Conservation (phyloP, 2,329 filamentous ascomycete genomes). For the Uncinocarpus reesii region DNA sequence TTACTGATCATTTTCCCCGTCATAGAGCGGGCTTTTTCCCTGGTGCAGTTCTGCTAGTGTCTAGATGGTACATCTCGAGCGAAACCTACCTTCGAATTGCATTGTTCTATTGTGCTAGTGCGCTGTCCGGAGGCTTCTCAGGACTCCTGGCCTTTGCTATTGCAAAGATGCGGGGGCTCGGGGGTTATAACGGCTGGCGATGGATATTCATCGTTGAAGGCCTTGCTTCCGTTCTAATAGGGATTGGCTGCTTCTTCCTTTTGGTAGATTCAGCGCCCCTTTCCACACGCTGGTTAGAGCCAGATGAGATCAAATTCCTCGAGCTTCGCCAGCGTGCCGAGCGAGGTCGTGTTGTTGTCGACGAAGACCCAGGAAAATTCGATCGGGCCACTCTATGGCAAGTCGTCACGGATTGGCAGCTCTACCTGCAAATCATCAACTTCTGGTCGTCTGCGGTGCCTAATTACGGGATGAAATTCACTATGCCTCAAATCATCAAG, state of each 20-base stretch:
- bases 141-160: conserved; percentile 24
- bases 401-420: conserved; percentile 42
- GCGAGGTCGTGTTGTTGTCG: conserved; percentile 5
- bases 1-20: background rate
- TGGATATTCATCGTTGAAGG: conserved; percentile 45
- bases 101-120: conserved; percentile 39
- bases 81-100: conserved; percentile 51
- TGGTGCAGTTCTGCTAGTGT: conserved; percentile 18
- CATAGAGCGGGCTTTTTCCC: conserved; percentile 39
- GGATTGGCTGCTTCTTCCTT: conserved; percentile 25
- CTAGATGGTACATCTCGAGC: conserved; percentile 22
- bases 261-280: conserved; percentile 33
- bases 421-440: conserved; percentile 35
- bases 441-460: conserved; percentile 38
- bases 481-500: conserved; percentile 22
- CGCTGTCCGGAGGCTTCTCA: conserved; percentile 41
- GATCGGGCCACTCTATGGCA: conserved; percentile 28
- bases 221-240: conserved; percentile 57
- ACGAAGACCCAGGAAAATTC: conserved; percentile 19
- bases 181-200: conserved; percentile 35
- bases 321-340: conserved; percentile 32
- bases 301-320: conserved; percentile 35
- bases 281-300: conserved; percentile 24
- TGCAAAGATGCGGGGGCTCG: conserved; percentile 31
- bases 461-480: conserved; percentile 28